These are phyloP conservation scores for Lactarius hatsudake DNA, from an alignment of 768 basidiomycete genomes.

Conservation along the genomic window DNA sequence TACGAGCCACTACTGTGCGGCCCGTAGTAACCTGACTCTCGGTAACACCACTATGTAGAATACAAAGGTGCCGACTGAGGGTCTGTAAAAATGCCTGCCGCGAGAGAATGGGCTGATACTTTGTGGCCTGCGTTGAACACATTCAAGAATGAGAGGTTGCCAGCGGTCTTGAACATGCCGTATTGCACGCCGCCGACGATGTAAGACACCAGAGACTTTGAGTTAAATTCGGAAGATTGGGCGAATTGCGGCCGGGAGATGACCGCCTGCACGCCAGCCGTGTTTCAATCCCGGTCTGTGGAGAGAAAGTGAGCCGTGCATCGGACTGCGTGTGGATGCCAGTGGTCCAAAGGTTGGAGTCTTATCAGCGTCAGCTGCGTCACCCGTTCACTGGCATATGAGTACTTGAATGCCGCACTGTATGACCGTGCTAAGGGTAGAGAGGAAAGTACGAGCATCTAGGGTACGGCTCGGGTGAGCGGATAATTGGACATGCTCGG, in stretches of 20 bases:
- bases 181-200: slow-evolving; percentile 41
- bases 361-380: slow-evolving; percentile 27
- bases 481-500: slow-evolving; percentile 28
- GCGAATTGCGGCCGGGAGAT: slow-evolving; percentile 43
- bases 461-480: slow-evolving; percentile 30
- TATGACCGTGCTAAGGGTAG: background rate
- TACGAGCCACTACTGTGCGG: too few species aligned
- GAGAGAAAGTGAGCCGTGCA: slow-evolving; percentile 39
- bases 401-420: slow-evolving; percentile 40
- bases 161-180: slow-evolving; percentile 42
- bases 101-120: slow-evolving; percentile 11
- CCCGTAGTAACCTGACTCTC: background rate
- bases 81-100: slow-evolving; percentile 24
- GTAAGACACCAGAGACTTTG: slow-evolving; percentile 41
- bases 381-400: slow-evolving; percentile 43
- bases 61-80: slow-evolving; percentile 9
- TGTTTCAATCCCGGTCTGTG: slow-evolving; percentile 45
- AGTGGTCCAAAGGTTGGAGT: background rate
- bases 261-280: slow-evolving; percentile 46
- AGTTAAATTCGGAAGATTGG: slow-evolving; percentile 33
- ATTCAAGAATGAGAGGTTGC: slow-evolving; percentile 45
- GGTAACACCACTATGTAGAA: slow-evolving; percentile 7
- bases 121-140: slow-evolving; percentile 42
- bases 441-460: background rate
- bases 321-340: background rate